Conservation (phyloP, 2,329 filamentous ascomycete genomes). For the Cladobotryum mycophilum region DNA sequence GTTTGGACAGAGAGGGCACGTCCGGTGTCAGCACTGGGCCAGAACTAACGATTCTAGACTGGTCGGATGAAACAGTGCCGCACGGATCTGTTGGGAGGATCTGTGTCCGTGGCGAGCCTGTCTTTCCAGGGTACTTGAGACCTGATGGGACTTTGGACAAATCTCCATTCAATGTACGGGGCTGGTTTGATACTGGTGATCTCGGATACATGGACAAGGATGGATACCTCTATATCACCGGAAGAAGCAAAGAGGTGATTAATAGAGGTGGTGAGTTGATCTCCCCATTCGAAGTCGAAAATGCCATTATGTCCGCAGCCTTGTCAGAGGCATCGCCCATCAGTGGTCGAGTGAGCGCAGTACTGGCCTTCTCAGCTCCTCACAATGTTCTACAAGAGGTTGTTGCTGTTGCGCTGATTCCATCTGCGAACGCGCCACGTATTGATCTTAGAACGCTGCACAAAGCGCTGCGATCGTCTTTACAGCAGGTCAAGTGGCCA, state of each 20-base stretch:
- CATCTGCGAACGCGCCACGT: slow-evolving; percentile 34
- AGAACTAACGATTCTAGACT: slow-evolving; percentile 44
- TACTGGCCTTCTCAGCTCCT: slow-evolving; percentile 46
- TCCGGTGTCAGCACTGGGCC: slow-evolving; percentile 47
- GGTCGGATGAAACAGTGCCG: slow-evolving; percentile 25
- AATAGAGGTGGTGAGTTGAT: slow-evolving; percentile 54
- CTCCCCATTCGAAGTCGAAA: slow-evolving; percentile 53
- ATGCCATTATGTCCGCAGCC: slow-evolving; percentile 45
- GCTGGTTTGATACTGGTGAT: slow-evolving; percentile 52
- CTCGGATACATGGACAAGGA: slow-evolving; percentile 45
- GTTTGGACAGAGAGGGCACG: slow-evolving; percentile 45
- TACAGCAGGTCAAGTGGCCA: slow-evolving; percentile 50
- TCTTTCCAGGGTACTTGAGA: slow-evolving; percentile 44
- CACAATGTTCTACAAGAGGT: slow-evolving; percentile 51
- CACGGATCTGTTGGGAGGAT: slow-evolving; percentile 39
- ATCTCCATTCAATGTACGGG: slow-evolving; percentile 39
- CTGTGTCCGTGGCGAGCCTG: slow-evolving; percentile 44
- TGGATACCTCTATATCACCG: slow-evolving; percentile 48
- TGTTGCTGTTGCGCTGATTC: slow-evolving; percentile 47
- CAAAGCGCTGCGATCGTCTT: slow-evolving; percentile 36
- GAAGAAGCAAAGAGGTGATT: slow-evolving; percentile 51
- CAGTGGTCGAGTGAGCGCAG: slow-evolving; percentile 40
- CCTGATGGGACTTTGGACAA: slow-evolving; percentile 37
- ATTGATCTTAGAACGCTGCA: slow-evolving; percentile 45
- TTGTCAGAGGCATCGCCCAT: slow-evolving; percentile 36